A percentile compares a stretch with the other conserved stretches of the same genome.
These are phyloP conservation scores for Aureobasidium sp. DNA, from an alignment of 2,329 filamentous ascomycete genomes.

Conservation along the genomic window DNA sequence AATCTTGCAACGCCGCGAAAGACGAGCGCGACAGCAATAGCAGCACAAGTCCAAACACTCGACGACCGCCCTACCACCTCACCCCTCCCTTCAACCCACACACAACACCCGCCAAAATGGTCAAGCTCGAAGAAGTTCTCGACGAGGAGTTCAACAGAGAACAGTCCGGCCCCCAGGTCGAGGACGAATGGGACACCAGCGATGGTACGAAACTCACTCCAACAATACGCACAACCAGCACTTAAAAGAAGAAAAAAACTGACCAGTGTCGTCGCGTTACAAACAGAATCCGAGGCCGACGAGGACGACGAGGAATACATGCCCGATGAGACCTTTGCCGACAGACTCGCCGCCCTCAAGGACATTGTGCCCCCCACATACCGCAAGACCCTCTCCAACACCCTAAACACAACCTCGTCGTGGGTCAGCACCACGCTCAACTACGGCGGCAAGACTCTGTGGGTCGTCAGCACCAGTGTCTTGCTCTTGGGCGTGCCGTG, in stretches of 20 bases:
- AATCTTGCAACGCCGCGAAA: not conserved
- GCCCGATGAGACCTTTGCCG: slow-evolving; percentile 42
- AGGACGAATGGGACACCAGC: slow-evolving; percentile 83
- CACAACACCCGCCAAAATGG: slow-evolving; percentile 55
- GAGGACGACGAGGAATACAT: slow-evolving; percentile 56
- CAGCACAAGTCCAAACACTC: not conserved
- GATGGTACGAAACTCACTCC: slow-evolving; percentile 56
- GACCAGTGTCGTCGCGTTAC: not conserved
- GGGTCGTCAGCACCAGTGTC: slow-evolving; percentile 84
- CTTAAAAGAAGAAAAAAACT: not conserved
- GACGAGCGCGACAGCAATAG: not conserved
- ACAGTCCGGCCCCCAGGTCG: slow-evolving; percentile 61
- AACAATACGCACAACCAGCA: slow-evolving; percentile 65
- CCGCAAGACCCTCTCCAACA: slow-evolving; percentile 35
- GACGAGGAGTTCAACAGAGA: slow-evolving; percentile 84
- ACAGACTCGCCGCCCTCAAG: slow-evolving; percentile 38
- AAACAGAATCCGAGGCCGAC: slow-evolving; percentile 69
- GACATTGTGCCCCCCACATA: slow-evolving; percentile 40
- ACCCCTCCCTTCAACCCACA: not conserved
- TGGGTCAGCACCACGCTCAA: slow-evolving; percentile 55
- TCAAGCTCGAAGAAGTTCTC: slow-evolving; percentile 92
- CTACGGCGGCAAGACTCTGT: slow-evolving; percentile 79
- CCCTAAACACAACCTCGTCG: slow-evolving; percentile 45
- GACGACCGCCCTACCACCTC: not conserved
- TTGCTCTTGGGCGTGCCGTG: slow-evolving; percentile 88